Base-by-base conservation (phyloP, 2,329 filamentous ascomycete species). In the Helminthosporium solani region DNA sequence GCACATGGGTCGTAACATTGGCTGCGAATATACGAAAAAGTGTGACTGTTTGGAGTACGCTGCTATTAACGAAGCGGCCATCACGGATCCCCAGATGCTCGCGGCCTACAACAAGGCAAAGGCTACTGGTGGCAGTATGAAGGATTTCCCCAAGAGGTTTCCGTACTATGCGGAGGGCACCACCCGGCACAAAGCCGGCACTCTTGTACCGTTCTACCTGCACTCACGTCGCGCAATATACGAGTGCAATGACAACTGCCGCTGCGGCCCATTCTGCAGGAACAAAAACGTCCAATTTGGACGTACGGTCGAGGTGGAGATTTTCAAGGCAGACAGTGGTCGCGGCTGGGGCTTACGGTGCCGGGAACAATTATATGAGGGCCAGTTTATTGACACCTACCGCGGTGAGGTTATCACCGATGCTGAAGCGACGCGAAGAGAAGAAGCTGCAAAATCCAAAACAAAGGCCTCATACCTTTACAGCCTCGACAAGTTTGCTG, bases 381-480 rank as follows among this genome's bases (percentile, higher is more conserved):
- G 89, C 2, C 86, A 91, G 54, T 94, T 90, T 58, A 82, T 95
- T 33, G 89, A 92, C 63, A 81, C 80, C 7, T 95, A 94, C 60
- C 77, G 90, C 7, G 88, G 89, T 11, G 76, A 78, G 47, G 66
- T 78, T 16, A 75, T 78, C 39, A 78, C 74, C 0, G 69, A 73
- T 33, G 63, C 60, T 0, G 75, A 91, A 69, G 87, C 88, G 0
- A 78, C 84, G 14, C 73, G 75, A 1, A 83, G 89, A 2, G 84
- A 88, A 6, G 72, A 74, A 1, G 70, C 74, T 0, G 79, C 82
- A 2, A 21, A 37, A 4, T 63, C 59, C 1, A 75, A 81, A 47
- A 76, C 77, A n/a, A 91, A 91, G 57, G 84, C 87, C 18, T 83
- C 87, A 0, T 94, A 94, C 56, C 78, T 94, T 1, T 94, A 92